A percentile compares a stretch with the other conserved stretches of the same genome.
Evolutionary conservation across 352 stramenopile genomes (phyloP).

Genomic region (Pythium oligandrum): DNA sequence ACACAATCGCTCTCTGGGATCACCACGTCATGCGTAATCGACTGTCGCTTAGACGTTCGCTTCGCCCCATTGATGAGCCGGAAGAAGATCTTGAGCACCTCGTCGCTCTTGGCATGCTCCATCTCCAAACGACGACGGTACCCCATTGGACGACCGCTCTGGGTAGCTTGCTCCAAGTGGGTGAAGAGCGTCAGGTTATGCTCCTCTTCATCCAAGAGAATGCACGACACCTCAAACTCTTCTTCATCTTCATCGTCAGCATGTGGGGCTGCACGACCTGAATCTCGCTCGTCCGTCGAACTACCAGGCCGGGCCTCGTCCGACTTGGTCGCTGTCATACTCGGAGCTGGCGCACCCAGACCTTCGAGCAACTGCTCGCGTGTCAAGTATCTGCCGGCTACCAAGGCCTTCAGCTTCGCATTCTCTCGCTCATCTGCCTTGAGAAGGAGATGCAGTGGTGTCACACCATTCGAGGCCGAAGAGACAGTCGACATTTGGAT

Average conservation of each 20-base stretch:
- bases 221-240: slow-evolving; percentile 26
- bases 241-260: slow-evolving; percentile 2
- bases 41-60: too few relatives aligned
- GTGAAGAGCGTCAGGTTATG: slow-evolving; percentile 43
- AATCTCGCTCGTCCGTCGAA: not conserved
- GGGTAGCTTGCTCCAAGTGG: slow-evolving; percentile 25
- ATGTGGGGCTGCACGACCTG: not conserved
- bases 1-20: not conserved
- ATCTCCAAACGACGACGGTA: slow-evolving; percentile 25
- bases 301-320: slow-evolving; percentile 3
- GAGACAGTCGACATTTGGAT: slow-evolving; percentile 44
- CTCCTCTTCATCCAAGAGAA: slow-evolving; percentile 49
- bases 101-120: slow-evolving; percentile 47
- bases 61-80: slow-evolving; percentile 8
- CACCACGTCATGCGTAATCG: too few relatives aligned
- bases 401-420: slow-evolving; percentile 37
- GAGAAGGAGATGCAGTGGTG: slow-evolving; percentile 46
- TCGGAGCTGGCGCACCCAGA: slow-evolving; percentile 10
- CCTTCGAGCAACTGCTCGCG: slow-evolving; percentile 41
- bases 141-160: slow-evolving; percentile 9
- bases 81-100: slow-evolving; percentile 37
- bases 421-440: slow-evolving; percentile 45
- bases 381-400: slow-evolving; percentile 30
- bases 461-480: slow-evolving; percentile 28
- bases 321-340: slow-evolving; percentile 1